Conservation (phyloP, 495 filamentous ascomycete genomes). For the Emericellopsis terricola region DNA sequence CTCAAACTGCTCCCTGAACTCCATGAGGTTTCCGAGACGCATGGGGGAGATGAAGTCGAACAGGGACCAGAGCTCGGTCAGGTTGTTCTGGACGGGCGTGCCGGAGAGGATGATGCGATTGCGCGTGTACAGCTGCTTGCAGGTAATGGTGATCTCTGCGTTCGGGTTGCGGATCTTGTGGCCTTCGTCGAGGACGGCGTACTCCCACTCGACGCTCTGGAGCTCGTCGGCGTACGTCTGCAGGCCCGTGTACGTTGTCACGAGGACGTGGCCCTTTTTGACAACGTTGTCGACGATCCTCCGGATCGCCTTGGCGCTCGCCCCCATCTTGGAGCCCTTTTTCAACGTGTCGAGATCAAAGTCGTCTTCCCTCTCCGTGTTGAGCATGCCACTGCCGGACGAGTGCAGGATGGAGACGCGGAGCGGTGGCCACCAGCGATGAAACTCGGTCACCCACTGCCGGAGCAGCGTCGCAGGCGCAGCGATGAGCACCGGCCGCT, state of each 20-base stretch:
- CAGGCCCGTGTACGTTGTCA: constrained; percentile 88
- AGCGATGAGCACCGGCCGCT: constrained; percentile 73
- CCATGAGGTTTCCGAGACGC: constrained; percentile 78
- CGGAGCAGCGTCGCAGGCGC: constrained; percentile 86
- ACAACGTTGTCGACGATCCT: constrained; percentile 67
- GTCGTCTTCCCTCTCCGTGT: constrained; percentile 48
- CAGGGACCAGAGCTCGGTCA: constrained; percentile 94
- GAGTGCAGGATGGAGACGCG: constrained; percentile 89
- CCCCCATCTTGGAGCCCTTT: constrained; percentile 22
- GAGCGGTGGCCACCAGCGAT: constrained; percentile 92
- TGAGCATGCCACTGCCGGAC: constrained; percentile 90
- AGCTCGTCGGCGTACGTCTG: constrained; percentile 70
- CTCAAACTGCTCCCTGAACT: constrained; percentile 79
- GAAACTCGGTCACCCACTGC: constrained; percentile 97
- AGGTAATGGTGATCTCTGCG: constrained; percentile 75
- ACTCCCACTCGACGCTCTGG: constrained; percentile 72
- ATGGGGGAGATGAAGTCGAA: constrained; percentile 96
- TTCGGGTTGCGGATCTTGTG: constrained; percentile 97
- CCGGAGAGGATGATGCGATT: constrained; percentile 89
- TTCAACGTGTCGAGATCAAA: constrained; percentile 17
- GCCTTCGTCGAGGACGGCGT: constrained; percentile 88
- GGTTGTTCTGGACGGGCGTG: constrained; percentile 96
- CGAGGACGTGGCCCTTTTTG: constrained; percentile 76
- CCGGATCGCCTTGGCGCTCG: constrained; percentile 43
- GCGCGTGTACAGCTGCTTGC: constrained; percentile 73